Evolutionary conservation across 179 eudicot species (phyloP), one percentile per base, ranked within the genome.

Genomic region (Spinacia oleracea): DNA sequence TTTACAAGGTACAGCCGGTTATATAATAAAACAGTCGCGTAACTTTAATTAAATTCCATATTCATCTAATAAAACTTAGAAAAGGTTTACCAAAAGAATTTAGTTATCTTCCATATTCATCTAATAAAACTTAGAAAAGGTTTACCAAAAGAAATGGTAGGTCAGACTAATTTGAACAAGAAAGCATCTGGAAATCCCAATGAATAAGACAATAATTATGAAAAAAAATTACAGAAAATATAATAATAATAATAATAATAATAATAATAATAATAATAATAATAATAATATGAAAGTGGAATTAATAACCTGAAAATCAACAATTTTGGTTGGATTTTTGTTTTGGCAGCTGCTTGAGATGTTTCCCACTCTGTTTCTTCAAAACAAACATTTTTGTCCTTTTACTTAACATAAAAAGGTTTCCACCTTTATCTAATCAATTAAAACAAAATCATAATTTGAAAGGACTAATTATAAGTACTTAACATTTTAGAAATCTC

Each of bases 321-420:
- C 38, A 15, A 72, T 72, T 42, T 80, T 73, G 75, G 79, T 74
- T 82, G 77, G 79, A 75, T 42, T 70, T 74, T 83, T 83, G 79
- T 75, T 51, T 51, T 63, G 20, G 53, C 27, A 66, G 81, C 75
- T 53, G 64, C 84, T 65, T 65, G 59, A 15, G 69, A 21, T 74
- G 79, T 82, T 78, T 78, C 77, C 82, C 70, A 35, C 53, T 45
- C 0, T 67, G 31, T 50, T 82, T 78, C 81, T 81, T 65, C 53
- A 56, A 77, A 77, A 53, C 72, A 77, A 64, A 38, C 60, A 51
- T 29, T 62, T 62, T 81, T 63, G 65, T 48, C 69, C 46, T 18
- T 15, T 56, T 8, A 34, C 25, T 42, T 40, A 9, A 45, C 21
- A n/a, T n/a, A 31, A 43, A 43, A 77, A n/a, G n/a, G 2, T 32